Percentiles rank a stretch among this genome's conserved stretches.
These are phyloP conservation scores for Meira miltonrushii DNA, from an alignment of 1,284 basidiomycete species.

Conservation along the genomic window DNA sequence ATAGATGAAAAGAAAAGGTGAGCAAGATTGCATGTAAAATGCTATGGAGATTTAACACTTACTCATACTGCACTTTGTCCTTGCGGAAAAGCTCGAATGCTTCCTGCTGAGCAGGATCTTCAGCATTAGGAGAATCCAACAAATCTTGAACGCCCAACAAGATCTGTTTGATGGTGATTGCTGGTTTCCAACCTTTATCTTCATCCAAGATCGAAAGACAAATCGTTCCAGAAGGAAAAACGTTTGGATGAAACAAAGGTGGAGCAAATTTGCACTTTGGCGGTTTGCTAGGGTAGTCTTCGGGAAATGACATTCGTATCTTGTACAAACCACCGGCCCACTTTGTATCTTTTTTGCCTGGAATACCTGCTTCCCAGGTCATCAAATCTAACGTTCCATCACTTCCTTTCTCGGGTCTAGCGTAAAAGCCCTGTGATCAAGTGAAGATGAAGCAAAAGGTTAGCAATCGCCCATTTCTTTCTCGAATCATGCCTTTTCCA, in stretches of 20 bases:
- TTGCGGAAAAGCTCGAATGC: slow-evolving; percentile 95
- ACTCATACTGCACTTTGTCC: slow-evolving; percentile 47
- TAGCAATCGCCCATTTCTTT: neutral
- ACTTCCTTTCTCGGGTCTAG: slow-evolving; percentile 76
- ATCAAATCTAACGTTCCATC: slow-evolving; percentile 95
- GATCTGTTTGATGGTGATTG: slow-evolving; percentile 97
- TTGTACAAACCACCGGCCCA: slow-evolving; percentile 97
- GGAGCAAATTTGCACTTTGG: slow-evolving; percentile 97
- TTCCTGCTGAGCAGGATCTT: slow-evolving; percentile 92
- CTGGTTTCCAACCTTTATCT: slow-evolving; percentile 98
- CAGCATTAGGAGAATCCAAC: slow-evolving; percentile 86
- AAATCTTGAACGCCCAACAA: slow-evolving; percentile 60
- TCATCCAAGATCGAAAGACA: slow-evolving; percentile 97
- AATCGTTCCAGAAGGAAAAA: slow-evolving; percentile 97
- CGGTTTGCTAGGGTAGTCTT: slow-evolving; percentile 79
- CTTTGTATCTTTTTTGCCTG: slow-evolving; percentile 61
- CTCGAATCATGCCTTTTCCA: too few relatives aligned
- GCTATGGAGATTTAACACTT: slow-evolving; percentile 9
- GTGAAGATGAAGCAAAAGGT: neutral
- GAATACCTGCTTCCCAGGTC: slow-evolving; percentile 85
- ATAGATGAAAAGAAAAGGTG: neutral
- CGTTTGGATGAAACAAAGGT: slow-evolving; percentile 94
- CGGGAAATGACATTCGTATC: slow-evolving; percentile 66
- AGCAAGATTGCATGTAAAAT: too few relatives aligned
- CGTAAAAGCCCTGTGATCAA: slow-evolving; percentile 83